Base-by-base conservation (phyloP, 495 filamentous ascomycete genomes). In the Daldinia childiae region DNA sequence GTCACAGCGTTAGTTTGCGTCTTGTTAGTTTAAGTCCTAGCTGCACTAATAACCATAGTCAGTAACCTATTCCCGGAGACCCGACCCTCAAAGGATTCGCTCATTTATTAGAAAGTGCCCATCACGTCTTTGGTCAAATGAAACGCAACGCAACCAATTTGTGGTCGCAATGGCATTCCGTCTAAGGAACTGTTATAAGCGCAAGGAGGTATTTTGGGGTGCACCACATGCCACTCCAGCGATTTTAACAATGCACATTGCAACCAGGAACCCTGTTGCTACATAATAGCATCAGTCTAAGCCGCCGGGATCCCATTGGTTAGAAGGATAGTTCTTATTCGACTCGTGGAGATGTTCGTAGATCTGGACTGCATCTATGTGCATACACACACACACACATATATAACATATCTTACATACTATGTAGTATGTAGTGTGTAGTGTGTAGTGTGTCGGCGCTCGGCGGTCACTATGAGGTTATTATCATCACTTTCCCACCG, bases 91-190 rank as follows among this genome's bases (percentile, higher is more conserved):
- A 66, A 71, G 69, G 69, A 71, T 71, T 63, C 57, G 59, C 48
- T 65, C 58, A 59, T 66, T 69, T 68, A 50, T 71, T 41, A 58
- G 61, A 55, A 55, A 43, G 48, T 58, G 62, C 52, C 39, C 50
- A 57, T 61, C 61, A 60, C 68, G 52, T 65, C 32, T 55, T 38
- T 51, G 58, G 32, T 64, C 66, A 69, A 69, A 66, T 69, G 71
- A 69, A 73, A 73, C 71, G 66, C 66, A 73, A 73, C 71, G 66
- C 66, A 66, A 57, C 71, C 70, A 68, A 69, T 66, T 62, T 66
- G 52, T 58, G 26, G 71, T 66, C 66, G 62, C 32, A 66, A 39
- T 48, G 58, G 58, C 57, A 69, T 65, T 62, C 70, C 60, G 56
- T 56, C 43, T 54, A 57, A 58, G 59, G 64, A 64, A 64, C 60